Evolutionary conservation across 1,139 yeast genomes (phyloP), one percentile per base, ranked within the genome.

Genomic region (Hyphopichia wangnamkhiaoensis): DNA sequence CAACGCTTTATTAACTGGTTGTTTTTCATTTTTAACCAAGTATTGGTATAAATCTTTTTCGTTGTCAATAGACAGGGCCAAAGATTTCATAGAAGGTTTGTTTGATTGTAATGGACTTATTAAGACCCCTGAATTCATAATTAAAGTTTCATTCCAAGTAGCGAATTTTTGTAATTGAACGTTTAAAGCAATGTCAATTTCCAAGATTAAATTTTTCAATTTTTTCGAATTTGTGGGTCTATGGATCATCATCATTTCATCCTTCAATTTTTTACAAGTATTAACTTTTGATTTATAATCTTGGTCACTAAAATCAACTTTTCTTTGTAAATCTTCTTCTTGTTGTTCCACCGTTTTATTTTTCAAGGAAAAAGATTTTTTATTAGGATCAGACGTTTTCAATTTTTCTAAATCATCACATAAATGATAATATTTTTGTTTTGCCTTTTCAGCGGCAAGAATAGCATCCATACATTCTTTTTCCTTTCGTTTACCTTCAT

Each of bases 151-250:
- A 42, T 82, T 79, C 74, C 90, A 85, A 29, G 93, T 86, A 5
- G 97, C 84, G 56, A 85, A 91, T 58, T 90, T 89, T 53, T 87
- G 94, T 43, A 93, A 69, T 61, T 91, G 97, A 37, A 90, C 80
- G 45, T 89, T 80, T 72, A 91, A 70, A 10, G 96, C 97, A 38
- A 88, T 80, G 60, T 93, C 98, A 60, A 88, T 76, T 60, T 91
- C 97, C 48, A 89, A 69, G 39, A 90, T 82, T 48, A 89, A 69
- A 57, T 87, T 84, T 56, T 84, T 86, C 50, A 93, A 71, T 49
- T 82, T 84, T 46, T 80, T 78, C 4, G 90, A 81, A 36, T 80
- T 79, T 44, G 77, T 81, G 9, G 98, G 98, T 49, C 98, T 79
- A 54, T 84, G 84, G 30, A 77, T 74, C 54, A 76, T 74, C 44